phyloP scores from a whole-genome alignment of 2,329 filamentous ascomycete genomes.

The Calonectria pteridis region DNA sequence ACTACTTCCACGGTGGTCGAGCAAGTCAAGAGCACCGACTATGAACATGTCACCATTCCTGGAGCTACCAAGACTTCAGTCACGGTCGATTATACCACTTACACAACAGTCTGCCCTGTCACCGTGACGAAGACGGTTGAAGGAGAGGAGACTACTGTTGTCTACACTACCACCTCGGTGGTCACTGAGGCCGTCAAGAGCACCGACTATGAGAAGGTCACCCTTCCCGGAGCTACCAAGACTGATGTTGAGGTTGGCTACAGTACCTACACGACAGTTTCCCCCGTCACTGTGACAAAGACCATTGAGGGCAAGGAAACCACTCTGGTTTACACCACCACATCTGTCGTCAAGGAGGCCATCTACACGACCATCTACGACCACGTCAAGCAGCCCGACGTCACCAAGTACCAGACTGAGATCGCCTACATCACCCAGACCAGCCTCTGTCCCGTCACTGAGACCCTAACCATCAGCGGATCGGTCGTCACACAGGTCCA shows the following conservation, averaged over 20 bases:
- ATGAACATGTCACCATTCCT: slow-evolving; percentile 48
- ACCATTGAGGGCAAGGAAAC: slow-evolving; percentile 37
- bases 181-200: slow-evolving; percentile 46
- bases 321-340: slow-evolving; percentile 38
- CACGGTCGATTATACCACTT: slow-evolving; percentile 54
- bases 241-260: slow-evolving; percentile 48
- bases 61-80: slow-evolving; percentile 48
- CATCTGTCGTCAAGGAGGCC: slow-evolving; percentile 43
- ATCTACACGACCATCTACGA: slow-evolving; percentile 49
- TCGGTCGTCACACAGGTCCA: slow-evolving; percentile 40
- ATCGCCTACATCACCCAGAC: slow-evolving; percentile 58
- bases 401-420: slow-evolving; percentile 49
- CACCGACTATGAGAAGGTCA: slow-evolving; percentile 48
- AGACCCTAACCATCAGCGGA: slow-evolving; percentile 50
- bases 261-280: slow-evolving; percentile 57
- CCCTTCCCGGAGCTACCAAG: slow-evolving; percentile 46
- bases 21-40: slow-evolving; percentile 35
- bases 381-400: slow-evolving; percentile 53
- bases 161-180: slow-evolving; percentile 46
- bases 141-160: slow-evolving; percentile 42
- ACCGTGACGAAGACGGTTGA: slow-evolving; percentile 52
- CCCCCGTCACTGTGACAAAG: slow-evolving; percentile 54
- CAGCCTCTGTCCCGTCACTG: slow-evolving; percentile 57
- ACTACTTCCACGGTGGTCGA: slow-evolving; percentile 40
- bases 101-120: slow-evolving; percentile 60